Base-by-base conservation (phyloP, 768 basidiomycete species). In the Rhodotorula babjevae region DNA sequence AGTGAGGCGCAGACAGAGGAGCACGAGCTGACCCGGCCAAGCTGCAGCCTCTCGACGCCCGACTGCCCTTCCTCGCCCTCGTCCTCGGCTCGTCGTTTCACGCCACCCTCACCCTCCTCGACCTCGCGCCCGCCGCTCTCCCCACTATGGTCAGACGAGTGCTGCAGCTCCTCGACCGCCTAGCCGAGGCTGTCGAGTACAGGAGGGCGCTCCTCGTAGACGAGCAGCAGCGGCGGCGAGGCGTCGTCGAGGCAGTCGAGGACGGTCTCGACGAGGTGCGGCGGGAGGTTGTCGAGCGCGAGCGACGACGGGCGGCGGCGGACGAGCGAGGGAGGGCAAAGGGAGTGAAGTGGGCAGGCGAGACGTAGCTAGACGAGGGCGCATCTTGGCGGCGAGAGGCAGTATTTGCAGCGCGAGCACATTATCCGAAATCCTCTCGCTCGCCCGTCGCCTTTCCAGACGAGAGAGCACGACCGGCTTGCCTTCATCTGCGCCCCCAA, bases 1-100 rank as follows among this genome's bases (percentile, higher is more conserved):
- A 5, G 4, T 0, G 31, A 14, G 3, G 15, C 29, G 14, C 6
- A 33, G 31, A 9, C 5, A 3, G 19, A 4, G 1, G 23, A 3
- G 31, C 19, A 33, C 12, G 55, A 18, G 55, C 55, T 56, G 55
- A 56, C 31, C 27, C 3, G 25, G 11, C 50, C 8, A 1, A 12
- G 12, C 25, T 1, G 3, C 25, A 25, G 50, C 27, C 25, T 8
- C 14, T n/a, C 25, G 25, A 55, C 27, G 12, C 12, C 53, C 53
- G 14, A 4, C n/a, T 56, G 19, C 55, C 55, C 31, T 56, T 56
- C 55, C 29, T 56, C 29, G 16, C n/a, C 7, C 29, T 56, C 31
- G 9, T 56, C 29, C 55, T 56, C 18, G 55, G 55, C 55, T 19
- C 19, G 11, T 18, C 29, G 5, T 9, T 18, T 29, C 31, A 5